phyloP scores from a whole-genome alignment of 192 early-diverging fungal species.

The Chytriomyces hyalinus region DNA sequence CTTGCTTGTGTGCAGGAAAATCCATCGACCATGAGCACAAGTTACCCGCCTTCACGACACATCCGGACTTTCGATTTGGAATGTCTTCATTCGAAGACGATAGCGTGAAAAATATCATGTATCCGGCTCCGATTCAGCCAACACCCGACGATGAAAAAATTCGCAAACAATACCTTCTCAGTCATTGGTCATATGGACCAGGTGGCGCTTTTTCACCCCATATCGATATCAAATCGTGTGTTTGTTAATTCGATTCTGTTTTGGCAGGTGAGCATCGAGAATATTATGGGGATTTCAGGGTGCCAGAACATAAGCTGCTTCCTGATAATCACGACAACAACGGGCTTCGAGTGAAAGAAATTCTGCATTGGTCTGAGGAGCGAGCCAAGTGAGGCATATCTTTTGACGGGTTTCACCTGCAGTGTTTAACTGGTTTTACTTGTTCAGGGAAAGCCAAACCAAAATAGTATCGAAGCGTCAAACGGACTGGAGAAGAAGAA shows the following conservation, averaged over 20 bases:
- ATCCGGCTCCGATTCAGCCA: constrained; percentile 30
- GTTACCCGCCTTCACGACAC: constrained; percentile 39
- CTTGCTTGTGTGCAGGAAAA: constrained; percentile 17
- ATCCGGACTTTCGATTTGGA: constrained; percentile 44
- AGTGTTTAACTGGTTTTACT: neutral
- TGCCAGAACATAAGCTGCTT: constrained; percentile 32
- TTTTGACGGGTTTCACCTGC: neutral
- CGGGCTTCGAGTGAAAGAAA: constrained; percentile 41
- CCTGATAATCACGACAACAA: constrained; percentile 38
- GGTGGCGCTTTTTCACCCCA: constrained; percentile 7
- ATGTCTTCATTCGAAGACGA: constrained; percentile 43
- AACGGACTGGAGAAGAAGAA: constrained; percentile 34
- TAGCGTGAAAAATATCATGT: constrained; percentile 45
- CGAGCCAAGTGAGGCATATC: constrained; percentile 12
- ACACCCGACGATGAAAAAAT: constrained; percentile 33
- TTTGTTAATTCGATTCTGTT: neutral
- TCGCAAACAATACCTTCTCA: constrained; percentile 40
- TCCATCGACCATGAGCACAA: constrained; percentile 23
- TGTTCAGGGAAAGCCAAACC: constrained; percentile 35
- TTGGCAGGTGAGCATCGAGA: constrained; percentile 23
- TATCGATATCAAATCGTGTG: neutral
- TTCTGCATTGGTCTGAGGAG: constrained; percentile 41
- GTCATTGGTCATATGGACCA: constrained; percentile 48
- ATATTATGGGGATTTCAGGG: constrained; percentile 36
- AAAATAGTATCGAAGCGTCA: constrained; percentile 36